phyloP scores from a whole-genome alignment of 2,329 filamentous ascomycete genomes.

The Colletotrichum paranaense region DNA sequence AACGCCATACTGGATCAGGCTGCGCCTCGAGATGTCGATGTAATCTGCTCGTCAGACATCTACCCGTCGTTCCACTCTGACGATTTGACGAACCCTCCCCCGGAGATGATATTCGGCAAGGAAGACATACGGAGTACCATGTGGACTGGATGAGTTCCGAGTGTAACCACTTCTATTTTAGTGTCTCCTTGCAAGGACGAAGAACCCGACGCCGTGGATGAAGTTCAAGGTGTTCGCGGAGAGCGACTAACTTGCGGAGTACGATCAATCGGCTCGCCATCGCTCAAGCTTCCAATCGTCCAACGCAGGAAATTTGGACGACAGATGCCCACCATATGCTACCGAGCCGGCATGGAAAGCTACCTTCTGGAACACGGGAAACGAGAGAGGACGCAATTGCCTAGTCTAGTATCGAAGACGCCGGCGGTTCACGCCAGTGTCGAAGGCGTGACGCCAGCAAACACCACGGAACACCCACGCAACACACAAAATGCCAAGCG shows the following conservation, averaged over 20 bases:
- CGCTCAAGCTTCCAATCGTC: neutral
- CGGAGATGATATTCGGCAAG: conserved; percentile 28
- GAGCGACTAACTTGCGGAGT: neutral
- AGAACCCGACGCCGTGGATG: neutral
- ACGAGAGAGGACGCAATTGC: neutral
- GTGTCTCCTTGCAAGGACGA: conserved; percentile 5
- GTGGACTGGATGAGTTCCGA: conserved; percentile 17
- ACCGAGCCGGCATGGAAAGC: neutral
- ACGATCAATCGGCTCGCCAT: neutral
- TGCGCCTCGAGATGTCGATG: neutral
- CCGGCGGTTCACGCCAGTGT: neutral
- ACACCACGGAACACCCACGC: neutral
- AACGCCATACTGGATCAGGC: neutral
- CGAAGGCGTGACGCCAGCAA: conserved; percentile 5
- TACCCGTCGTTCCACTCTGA: neutral
- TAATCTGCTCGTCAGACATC: conserved; percentile 12
- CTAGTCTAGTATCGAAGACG: neutral
- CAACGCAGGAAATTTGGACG: neutral
- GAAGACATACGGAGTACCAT: neutral
- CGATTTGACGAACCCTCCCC: conserved; percentile 8
- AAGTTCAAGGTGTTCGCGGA: neutral
- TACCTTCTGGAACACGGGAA: conserved; percentile 9
- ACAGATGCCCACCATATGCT: neutral
- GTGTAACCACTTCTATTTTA: conserved; percentile 32
- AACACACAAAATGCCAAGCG: neutral